Percentiles rank a stretch among this genome's conserved stretches.
phyloP scores from a whole-genome alignment of 768 basidiomycete species.

The Hysterangium stoloniferum region DNA sequence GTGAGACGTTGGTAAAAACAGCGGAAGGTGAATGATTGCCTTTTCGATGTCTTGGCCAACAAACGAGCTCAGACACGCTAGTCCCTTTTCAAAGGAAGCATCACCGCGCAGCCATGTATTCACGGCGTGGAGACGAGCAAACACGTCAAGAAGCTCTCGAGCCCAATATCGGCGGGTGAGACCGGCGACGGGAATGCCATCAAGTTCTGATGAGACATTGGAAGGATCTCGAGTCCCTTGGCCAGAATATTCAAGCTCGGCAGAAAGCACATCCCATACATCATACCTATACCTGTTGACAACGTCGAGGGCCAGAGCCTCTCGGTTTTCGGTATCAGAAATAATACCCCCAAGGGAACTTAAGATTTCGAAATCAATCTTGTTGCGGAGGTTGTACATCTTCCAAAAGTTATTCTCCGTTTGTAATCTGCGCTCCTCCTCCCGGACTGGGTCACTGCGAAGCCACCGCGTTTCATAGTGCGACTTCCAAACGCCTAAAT shows the following conservation, averaged over 20 bases:
- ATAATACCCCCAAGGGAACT: slow-evolving; percentile 33
- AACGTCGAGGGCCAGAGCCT: slow-evolving; percentile 32
- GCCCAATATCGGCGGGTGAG: slow-evolving; percentile 47
- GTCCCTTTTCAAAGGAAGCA: slow-evolving; percentile 35
- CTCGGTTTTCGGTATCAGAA: slow-evolving; percentile 28
- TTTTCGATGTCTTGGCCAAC: slow-evolving; percentile 36
- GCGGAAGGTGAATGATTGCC: slow-evolving; percentile 31
- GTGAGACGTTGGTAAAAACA: background rate
- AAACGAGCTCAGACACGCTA: slow-evolving; percentile 46
- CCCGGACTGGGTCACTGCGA: slow-evolving; percentile 29
- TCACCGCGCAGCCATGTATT: slow-evolving; percentile 27
- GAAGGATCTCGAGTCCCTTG: background rate
- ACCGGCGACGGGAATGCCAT: slow-evolving; percentile 20
- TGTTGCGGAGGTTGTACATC: slow-evolving; percentile 38
- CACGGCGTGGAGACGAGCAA: slow-evolving; percentile 37
- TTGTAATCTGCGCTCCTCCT: slow-evolving; percentile 26
- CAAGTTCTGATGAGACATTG: background rate
- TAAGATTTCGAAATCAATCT: slow-evolving; percentile 36
- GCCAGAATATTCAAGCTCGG: slow-evolving; percentile 25
- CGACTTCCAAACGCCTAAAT: slow-evolving; percentile 37
- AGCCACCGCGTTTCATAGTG: slow-evolving; percentile 46
- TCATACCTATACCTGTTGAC: slow-evolving; percentile 39
- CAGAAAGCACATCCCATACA: slow-evolving; percentile 45
- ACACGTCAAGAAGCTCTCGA: slow-evolving; percentile 31
- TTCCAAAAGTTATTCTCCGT: slow-evolving; percentile 36